phyloP scores from a whole-genome alignment of 495 filamentous ascomycete species.

The Bryoglossum gracile region DNA sequence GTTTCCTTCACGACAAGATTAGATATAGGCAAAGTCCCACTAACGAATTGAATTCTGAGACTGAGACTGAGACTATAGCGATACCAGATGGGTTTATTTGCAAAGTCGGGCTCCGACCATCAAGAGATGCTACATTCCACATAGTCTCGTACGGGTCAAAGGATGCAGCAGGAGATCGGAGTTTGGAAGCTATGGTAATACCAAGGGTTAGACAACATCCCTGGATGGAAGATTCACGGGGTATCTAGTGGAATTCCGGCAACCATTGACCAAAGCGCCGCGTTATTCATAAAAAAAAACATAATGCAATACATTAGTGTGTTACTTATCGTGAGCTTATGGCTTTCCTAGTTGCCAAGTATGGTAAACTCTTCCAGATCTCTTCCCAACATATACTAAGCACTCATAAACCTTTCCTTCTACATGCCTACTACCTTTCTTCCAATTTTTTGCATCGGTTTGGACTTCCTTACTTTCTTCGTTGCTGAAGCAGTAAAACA shows the following conservation, averaged over 20 bases:
- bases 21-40: not conserved
- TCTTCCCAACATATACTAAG: constrained; percentile 1
- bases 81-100: constrained; percentile 1
- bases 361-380: constrained; percentile 1
- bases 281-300: not conserved
- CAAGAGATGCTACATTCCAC: constrained; percentile 5
- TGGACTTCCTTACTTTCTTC: not conserved
- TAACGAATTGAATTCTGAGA: not conserved
- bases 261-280: not conserved
- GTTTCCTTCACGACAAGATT: not conserved
- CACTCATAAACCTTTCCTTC: not conserved
- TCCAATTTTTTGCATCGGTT: not conserved
- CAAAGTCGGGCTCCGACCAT: not conserved
- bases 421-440: not conserved
- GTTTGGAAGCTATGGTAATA: not conserved
- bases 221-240: not conserved
- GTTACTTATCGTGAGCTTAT: not conserved
- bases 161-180: not conserved
- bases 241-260: not conserved
- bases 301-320: not conserved
- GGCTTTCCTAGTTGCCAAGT: not conserved
- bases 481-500: not conserved
- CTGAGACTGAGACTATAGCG: not conserved
- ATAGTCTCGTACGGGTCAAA: constrained; percentile 3
- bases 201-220: not conserved